Conservation (phyloP, 2,329 filamentous ascomycete species). For the Fusarium sp. region DNA sequence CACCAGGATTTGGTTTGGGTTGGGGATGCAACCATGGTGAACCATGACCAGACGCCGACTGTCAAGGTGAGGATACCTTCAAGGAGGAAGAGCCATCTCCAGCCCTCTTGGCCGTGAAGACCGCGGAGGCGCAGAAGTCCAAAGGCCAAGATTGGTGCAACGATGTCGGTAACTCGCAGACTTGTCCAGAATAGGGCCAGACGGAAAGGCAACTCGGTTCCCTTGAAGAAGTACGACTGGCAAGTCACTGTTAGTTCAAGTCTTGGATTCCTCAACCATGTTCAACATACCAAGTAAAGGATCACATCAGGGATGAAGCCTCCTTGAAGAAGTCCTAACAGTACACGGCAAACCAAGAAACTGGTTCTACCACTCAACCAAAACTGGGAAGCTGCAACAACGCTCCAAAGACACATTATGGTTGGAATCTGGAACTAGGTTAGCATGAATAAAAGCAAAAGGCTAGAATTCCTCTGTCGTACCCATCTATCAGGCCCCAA, state of each 20-base stretch:
- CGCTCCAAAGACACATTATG: slow-evolving; percentile 66
- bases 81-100: slow-evolving; percentile 58
- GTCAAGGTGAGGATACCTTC: slow-evolving; percentile 44
- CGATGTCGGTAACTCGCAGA: slow-evolving; percentile 18
- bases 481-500: slow-evolving; percentile 66
- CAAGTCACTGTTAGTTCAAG: neutral
- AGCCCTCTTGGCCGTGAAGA: slow-evolving; percentile 35
- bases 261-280: too few relatives aligned
- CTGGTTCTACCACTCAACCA: slow-evolving; percentile 51
- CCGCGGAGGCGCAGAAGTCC: slow-evolving; percentile 39
- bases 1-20: slow-evolving; percentile 65
- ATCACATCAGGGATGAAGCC: slow-evolving; percentile 59
- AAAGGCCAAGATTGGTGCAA: slow-evolving; percentile 38
- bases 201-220: slow-evolving; percentile 22
- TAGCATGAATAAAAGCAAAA: neutral
- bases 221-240: slow-evolving; percentile 53
- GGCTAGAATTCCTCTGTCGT: neutral
- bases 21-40: slow-evolving; percentile 41
- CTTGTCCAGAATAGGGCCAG: slow-evolving; percentile 30
- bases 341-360: slow-evolving; percentile 51
- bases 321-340: slow-evolving; percentile 57
- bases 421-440: slow-evolving; percentile 55
- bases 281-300: slow-evolving; percentile 8
- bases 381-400: slow-evolving; percentile 62
- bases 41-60: slow-evolving; percentile 35